These are phyloP conservation scores for Pleomassaria siparia DNA, from an alignment of 2,329 filamentous ascomycete species.

Conservation along the genomic window DNA sequence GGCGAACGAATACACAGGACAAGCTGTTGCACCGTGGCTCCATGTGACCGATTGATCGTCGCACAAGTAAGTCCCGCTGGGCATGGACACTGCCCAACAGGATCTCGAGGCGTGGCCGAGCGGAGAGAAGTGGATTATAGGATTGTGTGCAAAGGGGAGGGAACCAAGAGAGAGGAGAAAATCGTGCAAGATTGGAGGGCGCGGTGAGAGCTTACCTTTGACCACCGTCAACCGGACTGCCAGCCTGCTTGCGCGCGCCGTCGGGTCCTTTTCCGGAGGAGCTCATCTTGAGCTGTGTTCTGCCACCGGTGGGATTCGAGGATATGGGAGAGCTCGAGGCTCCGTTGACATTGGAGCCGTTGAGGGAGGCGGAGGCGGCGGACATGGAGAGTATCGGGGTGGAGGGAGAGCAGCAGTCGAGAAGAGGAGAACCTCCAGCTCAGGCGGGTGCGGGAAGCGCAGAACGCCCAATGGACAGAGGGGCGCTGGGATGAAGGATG, in stretches of 20 bases:
- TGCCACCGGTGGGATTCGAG: constrained; percentile 40
- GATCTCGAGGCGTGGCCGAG: constrained; percentile 21
- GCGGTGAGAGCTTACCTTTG: constrained; percentile 52
- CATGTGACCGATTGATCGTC: constrained; percentile 38
- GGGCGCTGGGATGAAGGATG: constrained; percentile 13
- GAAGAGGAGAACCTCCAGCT: constrained; percentile 19
- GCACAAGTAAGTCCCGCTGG: constrained; percentile 27
- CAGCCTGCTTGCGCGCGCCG: constrained; percentile 57
- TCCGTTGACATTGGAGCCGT: constrained; percentile 36
- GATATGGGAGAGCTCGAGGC: constrained; percentile 37
- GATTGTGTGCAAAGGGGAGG: background rate
- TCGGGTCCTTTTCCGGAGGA: constrained; percentile 54
- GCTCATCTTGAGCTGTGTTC: constrained; percentile 54
- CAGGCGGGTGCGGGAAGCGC: constrained; percentile 22
- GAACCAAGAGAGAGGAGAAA: constrained; percentile 1
- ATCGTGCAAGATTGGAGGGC: constrained; percentile 1
- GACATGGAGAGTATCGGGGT: constrained; percentile 29
- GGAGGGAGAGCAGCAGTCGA: constrained; percentile 13
- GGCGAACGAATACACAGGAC: constrained; percentile 8
- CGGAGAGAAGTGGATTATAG: constrained; percentile 1
- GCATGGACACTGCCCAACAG: constrained; percentile 19
- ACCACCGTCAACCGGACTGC: constrained; percentile 56
- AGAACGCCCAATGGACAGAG: constrained; percentile 26
- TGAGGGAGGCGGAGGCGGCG: constrained; percentile 29
- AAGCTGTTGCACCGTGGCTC: constrained; percentile 32